Base-by-base conservation (phyloP, 164 flowering plant species). In the Piper longum region DNA sequence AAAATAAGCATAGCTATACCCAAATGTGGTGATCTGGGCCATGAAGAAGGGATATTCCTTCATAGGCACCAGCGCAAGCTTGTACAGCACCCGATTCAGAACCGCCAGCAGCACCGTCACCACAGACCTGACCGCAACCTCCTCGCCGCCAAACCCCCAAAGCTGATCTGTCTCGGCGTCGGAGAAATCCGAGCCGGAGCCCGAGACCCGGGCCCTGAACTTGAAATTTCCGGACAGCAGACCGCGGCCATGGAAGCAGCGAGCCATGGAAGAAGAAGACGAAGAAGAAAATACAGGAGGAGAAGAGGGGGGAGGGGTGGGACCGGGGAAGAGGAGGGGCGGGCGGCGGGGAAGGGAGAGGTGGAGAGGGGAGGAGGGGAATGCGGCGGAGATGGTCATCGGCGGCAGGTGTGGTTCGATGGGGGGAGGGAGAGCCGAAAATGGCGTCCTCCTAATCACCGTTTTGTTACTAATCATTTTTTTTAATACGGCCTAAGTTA, bases 61-160 rank as follows among this genome's bases (percentile, higher is more conserved):
- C 91, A 91, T 83, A 11, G 98, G 98, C 64, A 91, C 96, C 64
- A 91, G 91, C 26, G 98, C 98, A n/a, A 91, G 93, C 71, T 88
- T 91, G 77, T 86, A 86, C 19, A 91, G 81, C 43, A 91, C 93
- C 13, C 98, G 88, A 74, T 86, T 88, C 14, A 85, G 80, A 7
- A 87, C 76, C 1, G 95, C 96, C 41, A 88, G 65, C 9, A 70
- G 65, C 1, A 82, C 71, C 0, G 93, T 79, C 9, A 77, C n/a
- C 11, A 77, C 84, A 4, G 91, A 84, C 61, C 79, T 64, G 48
- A 73, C 57, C 4, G 78, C 43, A 41, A 85, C 70, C 16, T 67
- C 43, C 43, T 61, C 66, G 16, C 67, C 62, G 4, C 36, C 51
- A 14, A n/a, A 14, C 13, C 13, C 39, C 56, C 5, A 14, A 4